Percentiles rank a stretch among this genome's conserved stretches.
phyloP scores from a whole-genome alignment of 2,329 filamentous ascomycete species.

The Pseudogymnoascus sp. region DNA sequence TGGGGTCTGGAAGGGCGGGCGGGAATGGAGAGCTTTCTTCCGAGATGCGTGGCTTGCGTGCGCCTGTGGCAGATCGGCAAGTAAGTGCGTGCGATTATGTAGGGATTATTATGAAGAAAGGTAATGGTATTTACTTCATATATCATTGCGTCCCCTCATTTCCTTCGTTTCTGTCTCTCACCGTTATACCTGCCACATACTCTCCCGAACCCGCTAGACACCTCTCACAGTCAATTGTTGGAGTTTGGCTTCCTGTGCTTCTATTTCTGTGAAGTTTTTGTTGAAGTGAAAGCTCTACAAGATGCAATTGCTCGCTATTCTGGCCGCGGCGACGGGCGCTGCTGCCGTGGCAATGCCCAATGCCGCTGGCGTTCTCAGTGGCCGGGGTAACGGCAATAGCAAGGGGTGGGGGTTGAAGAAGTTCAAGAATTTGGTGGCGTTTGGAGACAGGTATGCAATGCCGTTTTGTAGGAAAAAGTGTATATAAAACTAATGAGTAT shows the following conservation, averaged over 20 bases:
- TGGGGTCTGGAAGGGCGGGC: neutral
- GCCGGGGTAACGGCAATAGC: neutral
- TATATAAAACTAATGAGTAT: neutral
- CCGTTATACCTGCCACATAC: neutral
- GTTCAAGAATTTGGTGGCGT: conserved; percentile 57
- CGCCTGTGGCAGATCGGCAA: neutral
- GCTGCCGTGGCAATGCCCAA: neutral
- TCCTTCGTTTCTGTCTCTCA: neutral
- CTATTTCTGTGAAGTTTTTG: neutral
- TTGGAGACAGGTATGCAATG: conserved; percentile 57
- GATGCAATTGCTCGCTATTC: neutral
- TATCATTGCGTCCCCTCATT: neutral
- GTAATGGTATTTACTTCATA: neutral
- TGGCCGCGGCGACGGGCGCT: neutral
- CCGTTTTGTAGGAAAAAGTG: neutral
- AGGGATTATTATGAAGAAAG: neutral
- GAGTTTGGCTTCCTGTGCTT: neutral
- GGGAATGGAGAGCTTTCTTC: neutral
- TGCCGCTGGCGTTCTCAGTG: neutral
- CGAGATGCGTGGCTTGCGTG: neutral
- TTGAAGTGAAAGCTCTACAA: neutral
- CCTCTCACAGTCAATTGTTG: neutral
- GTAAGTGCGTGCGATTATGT: neutral
- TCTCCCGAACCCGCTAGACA: neutral
- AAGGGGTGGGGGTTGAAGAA: conserved; percentile 28